A percentile compares a stretch with the other conserved stretches of the same genome.
phyloP scores from a whole-genome alignment of 148 eudicot species.

The Euryodendron excelsum region DNA sequence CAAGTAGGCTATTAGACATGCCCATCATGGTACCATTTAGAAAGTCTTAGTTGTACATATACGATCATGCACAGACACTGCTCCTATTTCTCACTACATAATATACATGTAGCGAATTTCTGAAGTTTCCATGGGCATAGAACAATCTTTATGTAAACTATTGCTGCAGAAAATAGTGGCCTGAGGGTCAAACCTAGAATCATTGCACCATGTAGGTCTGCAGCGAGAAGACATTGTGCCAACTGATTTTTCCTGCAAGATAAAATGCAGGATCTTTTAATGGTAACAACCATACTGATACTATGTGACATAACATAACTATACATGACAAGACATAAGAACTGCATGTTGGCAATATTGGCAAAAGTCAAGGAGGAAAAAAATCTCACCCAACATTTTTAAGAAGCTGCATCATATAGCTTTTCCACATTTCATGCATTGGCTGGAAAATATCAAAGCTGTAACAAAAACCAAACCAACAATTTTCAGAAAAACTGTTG shows the following conservation, averaged over 20 bases:
- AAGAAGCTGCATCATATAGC: constrained; percentile 51
- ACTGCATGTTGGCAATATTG: constrained; percentile 12
- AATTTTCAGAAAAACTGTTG: background rate
- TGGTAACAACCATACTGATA: no score
- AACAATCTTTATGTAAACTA: background rate
- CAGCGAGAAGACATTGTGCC: constrained; percentile 66
- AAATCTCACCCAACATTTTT: constrained; percentile 55
- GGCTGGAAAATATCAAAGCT: constrained; percentile 64
- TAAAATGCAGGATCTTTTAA: background rate
- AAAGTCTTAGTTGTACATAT: background rate
- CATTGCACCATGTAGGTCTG: constrained; percentile 86
- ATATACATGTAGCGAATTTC: background rate
- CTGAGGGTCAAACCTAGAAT: constrained; percentile 52
- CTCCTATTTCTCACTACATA: background rate
- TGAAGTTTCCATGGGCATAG: constrained; percentile 1
- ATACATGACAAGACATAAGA: background rate
- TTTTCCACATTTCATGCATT: constrained; percentile 82
- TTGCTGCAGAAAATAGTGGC: background rate
- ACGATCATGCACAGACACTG: background rate
- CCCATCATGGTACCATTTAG: background rate
- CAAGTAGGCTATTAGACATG: background rate
- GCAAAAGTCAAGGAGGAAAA: constrained; percentile 7
- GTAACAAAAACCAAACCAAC: constrained; percentile 13
- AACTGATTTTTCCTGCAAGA: constrained; percentile 63
- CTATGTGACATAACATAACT: background rate